Evolutionary conservation across 78 protist genomes (phyloP), one percentile per base, ranked within the genome.

Genomic region (Planoprotostelium fungivorum): DNA sequence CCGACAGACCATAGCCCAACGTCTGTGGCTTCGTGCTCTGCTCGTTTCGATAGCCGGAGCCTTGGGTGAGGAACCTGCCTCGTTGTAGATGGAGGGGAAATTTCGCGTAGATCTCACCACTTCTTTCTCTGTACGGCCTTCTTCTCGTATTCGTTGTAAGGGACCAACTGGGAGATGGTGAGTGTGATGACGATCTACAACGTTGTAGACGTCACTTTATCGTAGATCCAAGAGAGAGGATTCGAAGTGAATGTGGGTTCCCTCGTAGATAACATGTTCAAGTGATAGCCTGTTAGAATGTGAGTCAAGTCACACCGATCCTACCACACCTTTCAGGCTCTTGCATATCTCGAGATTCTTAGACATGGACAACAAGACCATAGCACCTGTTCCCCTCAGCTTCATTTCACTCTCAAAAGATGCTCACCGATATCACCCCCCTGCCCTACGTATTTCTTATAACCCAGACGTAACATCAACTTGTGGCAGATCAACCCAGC

Each of bases 231-330:
- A 16, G 37, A 5, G 36, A 85, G 16, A 16, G 37, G 87, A 16
- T 35, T 5, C 37, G 37, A 85, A 85, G 37, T 85, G 36, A 85
- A 85, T 23, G 37, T 85, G 87, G 36, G 87, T 16, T 85, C 87
- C 16, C 16, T 51, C 16, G 73, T 51, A 5, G 5, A 16, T 25
- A 85, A 16, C 87, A 36, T 5, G 87, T 85, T 85, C 35, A 85
- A 16, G 73, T 51, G 73, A 51, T 51, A 51, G 5, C 73, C 73
- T 51, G 73, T 51, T n/a, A 51, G 31, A 51, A 25, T 5, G 73
- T 51, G 5, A 51, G 31, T 51, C 31, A 51, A 25, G 73, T 51
- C 73, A 16, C n/a, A n/a, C n/a, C n/a, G n/a, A n/a, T n/a, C n/a
- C n/a, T n/a, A n/a, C 5, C 73, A 25, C 73, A 51, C 73, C 73